These are phyloP conservation scores for Candida dubliniensis DNA, from an alignment of 1,139 yeast species.

Conservation along the genomic window DNA sequence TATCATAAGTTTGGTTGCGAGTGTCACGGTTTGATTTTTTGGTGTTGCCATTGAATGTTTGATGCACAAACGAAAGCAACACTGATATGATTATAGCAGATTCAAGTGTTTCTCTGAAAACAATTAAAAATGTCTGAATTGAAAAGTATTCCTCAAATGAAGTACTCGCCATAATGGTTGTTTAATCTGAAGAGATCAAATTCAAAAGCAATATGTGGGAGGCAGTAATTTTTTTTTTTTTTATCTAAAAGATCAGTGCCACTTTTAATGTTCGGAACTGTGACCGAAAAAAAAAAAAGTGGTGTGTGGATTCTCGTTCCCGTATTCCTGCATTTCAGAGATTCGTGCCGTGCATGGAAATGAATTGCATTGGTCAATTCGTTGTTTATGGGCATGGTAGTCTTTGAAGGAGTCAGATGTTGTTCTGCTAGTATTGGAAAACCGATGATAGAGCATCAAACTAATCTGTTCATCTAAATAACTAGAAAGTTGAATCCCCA, in stretches of 20 bases:
- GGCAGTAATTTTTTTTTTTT: background rate
- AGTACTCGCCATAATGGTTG: background rate
- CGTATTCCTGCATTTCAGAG: too few species aligned
- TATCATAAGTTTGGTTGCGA: background rate
- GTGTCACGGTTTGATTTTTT: background rate
- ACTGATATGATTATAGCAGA: slow-evolving; percentile 49
- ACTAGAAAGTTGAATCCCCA: too few species aligned
- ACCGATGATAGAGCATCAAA: too few species aligned
- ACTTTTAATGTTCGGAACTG: background rate
- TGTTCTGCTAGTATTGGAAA: too few species aligned
- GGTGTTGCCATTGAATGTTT: slow-evolving; percentile 22
- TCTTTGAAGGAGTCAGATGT: too few species aligned
- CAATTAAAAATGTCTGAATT: slow-evolving; percentile 46
- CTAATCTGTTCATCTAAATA: too few species aligned
- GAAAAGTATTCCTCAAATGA: slow-evolving; percentile 39
- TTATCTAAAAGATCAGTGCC: background rate
- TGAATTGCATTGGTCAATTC: too few species aligned
- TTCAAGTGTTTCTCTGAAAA: slow-evolving; percentile 46
- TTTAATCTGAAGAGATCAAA: background rate
- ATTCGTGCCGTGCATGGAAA: too few species aligned
- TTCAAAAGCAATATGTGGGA: background rate
- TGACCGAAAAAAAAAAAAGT: too few species aligned
- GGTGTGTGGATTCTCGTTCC: too few species aligned
- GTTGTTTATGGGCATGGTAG: too few species aligned
- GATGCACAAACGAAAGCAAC: slow-evolving; percentile 42